These are phyloP conservation scores for Hippophae rhamnoides DNA, from an alignment of 306 rosid species.

Conservation along the genomic window DNA sequence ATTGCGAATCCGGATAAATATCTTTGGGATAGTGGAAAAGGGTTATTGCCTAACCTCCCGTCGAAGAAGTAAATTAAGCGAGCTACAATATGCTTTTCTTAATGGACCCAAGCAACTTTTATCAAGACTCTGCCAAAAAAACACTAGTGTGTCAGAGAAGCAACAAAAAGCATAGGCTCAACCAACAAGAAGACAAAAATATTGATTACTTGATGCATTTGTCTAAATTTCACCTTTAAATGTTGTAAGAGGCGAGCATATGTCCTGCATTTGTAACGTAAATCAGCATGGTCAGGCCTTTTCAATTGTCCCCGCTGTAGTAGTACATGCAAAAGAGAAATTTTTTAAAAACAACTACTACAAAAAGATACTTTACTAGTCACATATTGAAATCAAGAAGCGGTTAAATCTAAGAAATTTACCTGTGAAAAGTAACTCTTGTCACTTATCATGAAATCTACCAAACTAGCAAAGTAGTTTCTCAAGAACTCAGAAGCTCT, in stretches of 20 bases:
- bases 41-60: conserved; percentile 63
- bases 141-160: conserved; percentile 8
- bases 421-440: conserved; percentile 94
- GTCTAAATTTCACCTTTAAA: conserved; percentile 53
- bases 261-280: conserved; percentile 86
- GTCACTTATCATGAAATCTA: conserved; percentile 82
- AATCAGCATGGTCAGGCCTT: conserved; percentile 96
- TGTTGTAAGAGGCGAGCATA: conserved; percentile 86
- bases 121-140: conserved; percentile 66
- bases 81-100: conserved; percentile 79
- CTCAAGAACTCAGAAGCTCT: conserved; percentile 72
- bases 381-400: background rate
- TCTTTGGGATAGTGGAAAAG: conserved; percentile 8
- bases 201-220: conserved; percentile 9
- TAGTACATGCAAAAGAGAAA: conserved; percentile 23
- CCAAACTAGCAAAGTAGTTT: conserved; percentile 71
- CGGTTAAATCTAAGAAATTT: conserved; percentile 10
- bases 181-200: background rate
- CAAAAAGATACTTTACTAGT: conserved; percentile 9
- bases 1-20: background rate
- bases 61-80: conserved; percentile 91
- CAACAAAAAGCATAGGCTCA: conserved; percentile 6
- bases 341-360: conserved; percentile 10
- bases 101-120: conserved; percentile 59
- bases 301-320: conserved; percentile 87